Evolutionary conservation across 169 alveolate genomes (phyloP).

Genomic region (Cryptosporidium sp.): DNA sequence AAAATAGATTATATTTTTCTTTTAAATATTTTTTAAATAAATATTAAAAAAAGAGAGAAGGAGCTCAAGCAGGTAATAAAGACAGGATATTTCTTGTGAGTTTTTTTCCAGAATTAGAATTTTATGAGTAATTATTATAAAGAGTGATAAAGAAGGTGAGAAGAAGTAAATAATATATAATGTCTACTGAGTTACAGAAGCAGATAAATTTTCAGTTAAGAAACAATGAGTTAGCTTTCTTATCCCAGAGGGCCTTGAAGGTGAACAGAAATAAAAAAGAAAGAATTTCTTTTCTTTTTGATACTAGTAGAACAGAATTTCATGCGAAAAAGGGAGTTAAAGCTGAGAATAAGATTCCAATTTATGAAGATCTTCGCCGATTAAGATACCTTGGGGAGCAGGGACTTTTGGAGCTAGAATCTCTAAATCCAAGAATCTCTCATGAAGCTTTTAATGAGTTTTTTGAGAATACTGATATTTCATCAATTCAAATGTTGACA

Average conservation of each 20-base stretch:
- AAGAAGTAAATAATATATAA: neutral
- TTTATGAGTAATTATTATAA: neutral
- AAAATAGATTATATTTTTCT: constrained; percentile 9
- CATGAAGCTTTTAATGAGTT: constrained; percentile 9
- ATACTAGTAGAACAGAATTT: constrained; percentile 31
- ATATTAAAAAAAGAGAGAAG: neutral
- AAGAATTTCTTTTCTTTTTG: constrained; percentile 48
- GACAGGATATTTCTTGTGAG: neutral
- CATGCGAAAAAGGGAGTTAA: constrained; percentile 25
- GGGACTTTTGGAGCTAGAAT: constrained; percentile 28
- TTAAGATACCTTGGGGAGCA: constrained; percentile 33
- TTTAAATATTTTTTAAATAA: neutral
- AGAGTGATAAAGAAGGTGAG: neutral
- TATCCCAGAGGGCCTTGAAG: constrained; percentile 13
- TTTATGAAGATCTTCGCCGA: constrained; percentile 28
- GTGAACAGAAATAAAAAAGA: constrained; percentile 14
- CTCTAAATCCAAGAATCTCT: constrained; percentile 44
- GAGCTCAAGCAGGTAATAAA: neutral
- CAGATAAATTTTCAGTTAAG: constrained; percentile 31
- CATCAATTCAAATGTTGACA: constrained; percentile 37
- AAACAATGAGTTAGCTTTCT: constrained; percentile 36
- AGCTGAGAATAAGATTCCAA: constrained; percentile 26
- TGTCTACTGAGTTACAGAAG: constrained; percentile 59
- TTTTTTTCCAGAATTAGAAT: no score
- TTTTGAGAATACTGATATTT: constrained; percentile 9